Evolutionary conservation across 2,329 filamentous ascomycete genomes (phyloP).

Genomic region (Chaetomium sp.): DNA sequence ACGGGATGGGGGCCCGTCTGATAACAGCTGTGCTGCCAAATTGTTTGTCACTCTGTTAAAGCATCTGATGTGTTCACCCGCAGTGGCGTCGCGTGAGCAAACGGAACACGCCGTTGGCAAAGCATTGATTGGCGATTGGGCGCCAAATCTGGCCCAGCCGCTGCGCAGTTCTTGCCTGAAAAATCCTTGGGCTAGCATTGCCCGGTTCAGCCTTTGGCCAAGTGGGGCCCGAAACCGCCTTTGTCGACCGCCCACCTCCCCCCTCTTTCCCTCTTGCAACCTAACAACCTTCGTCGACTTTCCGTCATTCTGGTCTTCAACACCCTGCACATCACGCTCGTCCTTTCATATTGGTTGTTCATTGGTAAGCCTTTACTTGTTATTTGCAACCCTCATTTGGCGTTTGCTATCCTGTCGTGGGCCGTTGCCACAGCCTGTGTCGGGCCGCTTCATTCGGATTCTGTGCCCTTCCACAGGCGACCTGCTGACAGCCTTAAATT

Average conservation of each 20-base stretch:
- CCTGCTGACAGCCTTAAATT: conserved; percentile 35
- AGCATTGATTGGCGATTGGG: conserved; percentile 27
- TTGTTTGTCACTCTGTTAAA: conserved; percentile 6
- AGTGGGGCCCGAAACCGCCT: conserved; percentile 30
- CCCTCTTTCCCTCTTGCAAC: conserved; percentile 35
- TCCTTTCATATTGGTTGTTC: conserved; percentile 16
- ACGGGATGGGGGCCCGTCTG: background rate
- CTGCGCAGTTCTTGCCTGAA: conserved; percentile 29
- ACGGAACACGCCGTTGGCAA: background rate
- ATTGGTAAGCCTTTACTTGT: conserved; percentile 28
- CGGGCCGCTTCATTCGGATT: conserved; percentile 52
- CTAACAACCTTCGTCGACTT: conserved; percentile 28
- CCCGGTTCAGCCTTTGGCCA: conserved; percentile 27
- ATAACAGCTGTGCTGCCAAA: conserved; percentile 3
- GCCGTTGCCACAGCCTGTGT: conserved; percentile 16
- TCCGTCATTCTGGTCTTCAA: conserved; percentile 28
- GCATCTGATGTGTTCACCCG: conserved; percentile 17
- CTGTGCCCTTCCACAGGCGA: conserved; percentile 34
- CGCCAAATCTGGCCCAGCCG: conserved; percentile 25
- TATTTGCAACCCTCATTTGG: background rate
- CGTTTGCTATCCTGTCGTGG: background rate
- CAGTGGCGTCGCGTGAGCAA: conserved; percentile 28
- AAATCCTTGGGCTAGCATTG: conserved; percentile 29
- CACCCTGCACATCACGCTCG: conserved; percentile 20
- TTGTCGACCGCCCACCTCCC: conserved; percentile 33